Evolutionary conservation across 257 asterid species (phyloP), one percentile per base, ranked within the genome.

Genomic region (Salvia hispanica): DNA sequence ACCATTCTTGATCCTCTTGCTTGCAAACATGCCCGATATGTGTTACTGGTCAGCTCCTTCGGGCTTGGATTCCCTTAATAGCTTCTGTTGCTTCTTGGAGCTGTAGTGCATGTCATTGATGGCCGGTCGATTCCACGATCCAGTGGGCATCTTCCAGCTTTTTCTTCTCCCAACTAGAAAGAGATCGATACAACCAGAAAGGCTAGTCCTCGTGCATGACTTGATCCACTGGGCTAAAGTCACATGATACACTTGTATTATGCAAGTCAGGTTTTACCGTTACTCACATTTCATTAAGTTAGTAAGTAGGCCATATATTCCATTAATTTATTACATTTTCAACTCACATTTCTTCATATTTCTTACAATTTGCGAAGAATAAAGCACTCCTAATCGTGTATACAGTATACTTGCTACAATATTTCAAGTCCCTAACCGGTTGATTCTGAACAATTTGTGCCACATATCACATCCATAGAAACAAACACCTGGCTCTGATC

Each of bases 191-290:
- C 67, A 68, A 54, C 79, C 79, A 43, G 84, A 62, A 67, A 62
- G 72, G 74, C 66, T 73, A 43, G 11, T 72, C 78, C 74, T 79
- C 74, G 79, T 68, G 80, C 70, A 46, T 59, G 87, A 81, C 80
- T 82, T 79, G 71, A 86, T 84, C 89, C 88, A 84, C 58, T 74
- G 78, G 48, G 86, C 94, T 61, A 86, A 77, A 63, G 69, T 82
- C 50, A 81, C 85, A 64, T 84, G 85, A 69, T 83, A 25, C 31
- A 25, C 31, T 25, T 25, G 31, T 25, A 25, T 25, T 25, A 25
- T 25, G 31, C 31, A 25, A 25, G 31, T 25, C 31, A 1, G 3
- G 3, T 25, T 25, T 25, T 25, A 25, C 31, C 31, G 31, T 25
- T 25, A 25, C 31, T 25, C 31, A 25, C 31, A 25, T 25, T 25